Conservation (phyloP, 1,284 basidiomycete species). For the Cutaneotrichosporon cyanovorans region DNA sequence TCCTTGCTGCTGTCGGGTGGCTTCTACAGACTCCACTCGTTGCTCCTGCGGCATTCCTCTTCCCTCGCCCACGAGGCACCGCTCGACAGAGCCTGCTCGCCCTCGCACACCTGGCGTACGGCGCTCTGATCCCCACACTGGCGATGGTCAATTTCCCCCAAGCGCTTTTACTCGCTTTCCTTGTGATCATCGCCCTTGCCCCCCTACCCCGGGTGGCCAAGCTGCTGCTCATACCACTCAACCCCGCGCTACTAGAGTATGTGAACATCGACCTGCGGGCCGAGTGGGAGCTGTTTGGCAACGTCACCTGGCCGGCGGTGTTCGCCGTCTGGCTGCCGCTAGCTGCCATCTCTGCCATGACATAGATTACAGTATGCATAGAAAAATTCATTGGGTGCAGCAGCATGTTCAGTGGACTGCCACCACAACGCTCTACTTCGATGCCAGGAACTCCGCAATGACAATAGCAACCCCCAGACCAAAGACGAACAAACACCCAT, state of each 20-base stretch:
- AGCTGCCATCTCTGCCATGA: constrained; percentile 21
- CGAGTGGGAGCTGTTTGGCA: constrained; percentile 40
- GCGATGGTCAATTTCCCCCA: constrained; percentile 86
- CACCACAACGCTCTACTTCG: no score
- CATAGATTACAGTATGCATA: constrained; percentile 2
- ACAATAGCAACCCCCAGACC: constrained; percentile 31
- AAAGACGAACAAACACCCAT: constrained; percentile 41
- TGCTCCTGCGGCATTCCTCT: constrained; percentile 16
- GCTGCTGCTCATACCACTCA: background rate
- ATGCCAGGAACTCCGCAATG: constrained; percentile 17
- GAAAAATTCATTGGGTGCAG: no score
- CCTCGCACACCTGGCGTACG: constrained; percentile 54
- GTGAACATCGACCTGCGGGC: constrained; percentile 15
- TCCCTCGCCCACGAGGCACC: constrained; percentile 54
- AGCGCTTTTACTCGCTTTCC: constrained; percentile 59
- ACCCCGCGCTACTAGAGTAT: background rate
- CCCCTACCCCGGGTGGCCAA: constrained; percentile 6
- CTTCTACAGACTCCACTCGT: constrained; percentile 14
- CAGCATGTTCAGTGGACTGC: no score
- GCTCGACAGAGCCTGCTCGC: constrained; percentile 15
- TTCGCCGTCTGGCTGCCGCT: constrained; percentile 35
- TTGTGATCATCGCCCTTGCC: constrained; percentile 48
- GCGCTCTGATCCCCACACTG: constrained; percentile 71
- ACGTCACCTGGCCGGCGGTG: constrained; percentile 35
- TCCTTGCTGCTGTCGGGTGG: constrained; percentile 18